A percentile compares a stretch with the other conserved stretches of the same genome.
Conservation (phyloP, 1,139 yeast genomes). For the Magnusiomyces ingens region DNA sequence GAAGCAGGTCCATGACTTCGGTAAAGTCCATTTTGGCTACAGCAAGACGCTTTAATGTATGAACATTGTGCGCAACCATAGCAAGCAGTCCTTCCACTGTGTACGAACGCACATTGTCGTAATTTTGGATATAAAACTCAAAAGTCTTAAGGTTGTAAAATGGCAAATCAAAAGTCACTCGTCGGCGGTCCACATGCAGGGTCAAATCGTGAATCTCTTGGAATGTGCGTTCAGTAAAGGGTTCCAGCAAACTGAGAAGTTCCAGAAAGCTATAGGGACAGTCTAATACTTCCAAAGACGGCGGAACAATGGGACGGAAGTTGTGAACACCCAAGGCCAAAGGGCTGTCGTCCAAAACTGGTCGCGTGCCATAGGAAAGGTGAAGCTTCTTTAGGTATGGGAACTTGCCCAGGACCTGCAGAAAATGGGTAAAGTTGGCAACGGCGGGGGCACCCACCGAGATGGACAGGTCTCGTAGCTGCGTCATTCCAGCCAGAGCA, state of each 20-base stretch:
- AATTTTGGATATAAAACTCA: not conserved
- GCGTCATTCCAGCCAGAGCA: not conserved
- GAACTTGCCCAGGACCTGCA: not conserved
- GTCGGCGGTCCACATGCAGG: not conserved
- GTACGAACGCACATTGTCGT: not conserved
- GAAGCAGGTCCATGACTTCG: no score
- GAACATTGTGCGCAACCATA: not conserved
- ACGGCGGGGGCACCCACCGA: not conserved
- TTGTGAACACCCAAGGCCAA: not conserved
- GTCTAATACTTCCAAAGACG: not conserved
- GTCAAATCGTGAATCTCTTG: not conserved
- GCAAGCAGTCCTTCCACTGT: not conserved
- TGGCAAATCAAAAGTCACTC: not conserved
- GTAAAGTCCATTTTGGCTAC: not conserved
- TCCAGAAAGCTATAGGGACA: not conserved
- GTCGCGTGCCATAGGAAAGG: not conserved
- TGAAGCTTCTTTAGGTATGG: not conserved
- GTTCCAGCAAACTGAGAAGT: not conserved
- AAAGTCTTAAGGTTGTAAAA: not conserved
- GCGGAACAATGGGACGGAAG: not conserved
- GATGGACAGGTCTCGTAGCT: not conserved
- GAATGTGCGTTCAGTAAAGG: not conserved
- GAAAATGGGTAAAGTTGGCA: not conserved
- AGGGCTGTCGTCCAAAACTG: not conserved
- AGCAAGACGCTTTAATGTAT: not conserved